Evolutionary conservation across 2,329 filamentous ascomycete species (phyloP), one percentile per base, ranked within the genome.

Genomic region (Harringtonia aguacate): DNA sequence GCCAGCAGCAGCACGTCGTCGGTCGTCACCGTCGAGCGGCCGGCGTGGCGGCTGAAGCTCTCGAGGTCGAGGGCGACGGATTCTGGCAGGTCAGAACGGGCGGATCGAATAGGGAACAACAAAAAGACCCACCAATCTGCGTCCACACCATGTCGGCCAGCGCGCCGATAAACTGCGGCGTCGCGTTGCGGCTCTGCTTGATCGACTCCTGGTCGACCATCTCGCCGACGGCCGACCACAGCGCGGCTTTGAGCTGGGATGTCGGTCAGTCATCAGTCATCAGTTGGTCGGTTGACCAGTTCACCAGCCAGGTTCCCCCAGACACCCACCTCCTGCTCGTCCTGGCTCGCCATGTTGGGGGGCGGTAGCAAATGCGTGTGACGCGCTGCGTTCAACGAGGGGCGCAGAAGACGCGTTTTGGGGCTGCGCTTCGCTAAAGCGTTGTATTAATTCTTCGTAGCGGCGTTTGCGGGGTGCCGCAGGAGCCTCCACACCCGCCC

Each of bases 1-100:
- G 86, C 81, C 27, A 98, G 75, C 8, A 98, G 74, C 55, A 97
- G 67, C 13, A 97, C 89, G 58, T 98, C 92, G 41, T 89, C 84
- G 0, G 83, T 84, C 31, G 81, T 86, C 52, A 98, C 75, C 1
- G 82, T 89, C 3, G 77, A 78, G 22, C 90, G 77, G 1, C 85
- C 84, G 12, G 86, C 90, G 63, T 98, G 92, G 42, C 79, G 80
- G 55, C 68, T 69, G 53, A 75, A 72, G 52, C 60, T 72, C 56
- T 78, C 75, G 18, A 79, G 61, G 49, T 79, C 75, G 15, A 66
- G 60, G 0, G 74, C 74, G 3, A 77, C 68, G 41, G 70, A 75
- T 53, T 78, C 75, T 77, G 41, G 31, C 5, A 20, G 18, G 22
- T 13, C 8, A 17, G 22, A 29, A 12, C 21, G 27, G 8, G 6